These are phyloP conservation scores for Lactifluus echinatus DNA, from an alignment of 768 basidiomycete genomes.

Conservation along the genomic window DNA sequence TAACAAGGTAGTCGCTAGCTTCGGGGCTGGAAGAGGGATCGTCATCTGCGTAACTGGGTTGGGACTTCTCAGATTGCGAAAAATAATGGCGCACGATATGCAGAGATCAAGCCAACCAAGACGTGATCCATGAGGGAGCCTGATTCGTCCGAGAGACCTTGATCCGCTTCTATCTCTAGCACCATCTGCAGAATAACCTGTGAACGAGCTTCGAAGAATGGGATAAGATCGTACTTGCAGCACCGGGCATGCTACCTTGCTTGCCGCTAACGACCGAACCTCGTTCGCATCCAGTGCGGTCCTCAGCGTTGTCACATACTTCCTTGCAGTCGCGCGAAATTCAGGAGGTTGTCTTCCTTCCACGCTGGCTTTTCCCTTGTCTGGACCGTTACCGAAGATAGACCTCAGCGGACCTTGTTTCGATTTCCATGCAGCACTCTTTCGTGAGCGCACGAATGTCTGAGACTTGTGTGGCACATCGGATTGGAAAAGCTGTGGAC, in stretches of 20 bases:
- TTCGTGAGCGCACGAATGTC: conserved; percentile 66
- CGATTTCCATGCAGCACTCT: conserved; percentile 73
- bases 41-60: conserved; percentile 28
- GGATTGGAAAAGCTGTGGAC: conserved; percentile 42
- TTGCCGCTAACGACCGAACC: conserved; percentile 64
- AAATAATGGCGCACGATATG: conserved; percentile 41
- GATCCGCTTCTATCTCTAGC: conserved; percentile 72
- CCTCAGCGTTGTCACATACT: conserved; percentile 45
- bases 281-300: conserved; percentile 57
- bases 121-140: conserved; percentile 78
- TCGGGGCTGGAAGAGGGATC: conserved; percentile 33
- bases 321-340: conserved; percentile 38
- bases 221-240: conserved; percentile 44
- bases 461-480: conserved; percentile 29
- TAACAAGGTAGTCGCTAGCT: conserved; percentile 70
- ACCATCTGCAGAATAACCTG: conserved; percentile 46
- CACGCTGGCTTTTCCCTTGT: conserved; percentile 22
- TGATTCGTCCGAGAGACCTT: conserved; percentile 44
- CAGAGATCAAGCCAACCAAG: conserved; percentile 64
- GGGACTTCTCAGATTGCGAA: not conserved
- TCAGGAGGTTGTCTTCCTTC: conserved; percentile 29
- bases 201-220: conserved; percentile 3
- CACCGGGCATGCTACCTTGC: conserved; percentile 69
- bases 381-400: conserved; percentile 46
- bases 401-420: conserved; percentile 77